A percentile compares a stretch with the other conserved stretches of the same genome.
These are phyloP conservation scores for Geotrichum macrosporum DNA, from an alignment of 1,139 yeast genomes.

Conservation along the genomic window DNA sequence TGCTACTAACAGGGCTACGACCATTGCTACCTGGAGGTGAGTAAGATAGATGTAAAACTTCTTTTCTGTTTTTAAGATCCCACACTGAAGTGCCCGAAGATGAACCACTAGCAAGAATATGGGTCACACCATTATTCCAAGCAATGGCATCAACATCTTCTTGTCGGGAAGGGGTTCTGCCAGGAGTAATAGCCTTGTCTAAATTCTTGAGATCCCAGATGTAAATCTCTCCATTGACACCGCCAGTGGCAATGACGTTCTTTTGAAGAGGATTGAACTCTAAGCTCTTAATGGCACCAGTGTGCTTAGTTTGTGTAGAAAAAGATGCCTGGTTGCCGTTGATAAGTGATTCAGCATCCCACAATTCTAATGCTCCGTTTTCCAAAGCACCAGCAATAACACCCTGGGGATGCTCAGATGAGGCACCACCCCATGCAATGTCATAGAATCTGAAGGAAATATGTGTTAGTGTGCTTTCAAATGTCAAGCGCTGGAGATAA, in stretches of 20 bases:
- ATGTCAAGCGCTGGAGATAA: no score
- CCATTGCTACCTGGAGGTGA: conserved; percentile 54
- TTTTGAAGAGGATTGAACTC: conserved; percentile 73
- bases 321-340: conserved; percentile 25
- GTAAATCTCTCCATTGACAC: conserved; percentile 76
- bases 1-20: conserved; percentile 44
- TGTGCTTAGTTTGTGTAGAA: conserved; percentile 52
- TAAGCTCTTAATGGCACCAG: conserved; percentile 67
- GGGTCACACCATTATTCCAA: conserved; percentile 84
- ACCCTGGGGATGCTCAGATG: conserved; percentile 52
- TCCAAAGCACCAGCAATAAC: conserved; percentile 87
- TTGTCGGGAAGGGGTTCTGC: conserved; percentile 67
- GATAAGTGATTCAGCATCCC: conserved; percentile 50
- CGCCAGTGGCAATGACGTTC: conserved; percentile 80
- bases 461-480: no score
- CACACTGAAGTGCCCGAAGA: conserved; percentile 84
- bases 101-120: conserved; percentile 88
- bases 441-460: conserved; percentile 75
- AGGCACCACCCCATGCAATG: conserved; percentile 76
- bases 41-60: conserved; percentile 76
- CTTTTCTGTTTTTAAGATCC: conserved; percentile 86
- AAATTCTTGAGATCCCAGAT: conserved; percentile 77
- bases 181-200: conserved; percentile 64
- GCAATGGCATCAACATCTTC: conserved; percentile 79
- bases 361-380: conserved; percentile 71